A percentile compares a stretch with the other conserved stretches of the same genome.
phyloP scores from a whole-genome alignment of 2,329 filamentous ascomycete species.

The Fusarium sp. region DNA sequence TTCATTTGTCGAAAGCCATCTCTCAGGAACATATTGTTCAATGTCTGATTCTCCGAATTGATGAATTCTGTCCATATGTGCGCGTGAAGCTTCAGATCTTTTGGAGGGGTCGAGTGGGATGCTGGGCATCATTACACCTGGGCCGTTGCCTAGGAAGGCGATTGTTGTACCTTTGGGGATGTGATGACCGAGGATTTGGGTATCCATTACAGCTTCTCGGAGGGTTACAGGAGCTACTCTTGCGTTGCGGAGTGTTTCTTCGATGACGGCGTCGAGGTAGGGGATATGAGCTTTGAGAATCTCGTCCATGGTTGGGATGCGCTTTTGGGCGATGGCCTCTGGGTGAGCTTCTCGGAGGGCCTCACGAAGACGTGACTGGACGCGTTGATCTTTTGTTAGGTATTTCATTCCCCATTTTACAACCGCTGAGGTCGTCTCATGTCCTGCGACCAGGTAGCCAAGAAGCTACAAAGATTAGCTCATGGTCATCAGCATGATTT shows the following conservation, averaged over 20 bases:
- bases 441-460: constrained; percentile 45
- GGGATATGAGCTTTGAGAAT: constrained; percentile 45
- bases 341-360: constrained; percentile 31
- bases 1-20: constrained; percentile 49
- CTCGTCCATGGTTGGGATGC: constrained; percentile 47
- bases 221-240: constrained; percentile 45
- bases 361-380: constrained; percentile 47
- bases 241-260: constrained; percentile 51
- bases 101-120: constrained; percentile 31
- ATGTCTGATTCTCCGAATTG: constrained; percentile 44
- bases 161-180: constrained; percentile 53
- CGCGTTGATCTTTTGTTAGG: constrained; percentile 35
- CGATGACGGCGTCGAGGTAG: constrained; percentile 54
- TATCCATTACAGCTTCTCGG: constrained; percentile 49
- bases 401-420: constrained; percentile 44
- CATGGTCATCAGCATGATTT: too few relatives aligned
- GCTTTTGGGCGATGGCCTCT: constrained; percentile 27
- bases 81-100: constrained; percentile 12
- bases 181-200: constrained; percentile 48
- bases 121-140: constrained; percentile 40
- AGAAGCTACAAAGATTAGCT: constrained; percentile 26
- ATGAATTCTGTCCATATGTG: constrained; percentile 4
- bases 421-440: constrained; percentile 44
- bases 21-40: constrained; percentile 51
- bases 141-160: constrained; percentile 44